Evolutionary conservation across 129 eudicot genomes (phyloP).

Genomic region (Arctium lappa): DNA sequence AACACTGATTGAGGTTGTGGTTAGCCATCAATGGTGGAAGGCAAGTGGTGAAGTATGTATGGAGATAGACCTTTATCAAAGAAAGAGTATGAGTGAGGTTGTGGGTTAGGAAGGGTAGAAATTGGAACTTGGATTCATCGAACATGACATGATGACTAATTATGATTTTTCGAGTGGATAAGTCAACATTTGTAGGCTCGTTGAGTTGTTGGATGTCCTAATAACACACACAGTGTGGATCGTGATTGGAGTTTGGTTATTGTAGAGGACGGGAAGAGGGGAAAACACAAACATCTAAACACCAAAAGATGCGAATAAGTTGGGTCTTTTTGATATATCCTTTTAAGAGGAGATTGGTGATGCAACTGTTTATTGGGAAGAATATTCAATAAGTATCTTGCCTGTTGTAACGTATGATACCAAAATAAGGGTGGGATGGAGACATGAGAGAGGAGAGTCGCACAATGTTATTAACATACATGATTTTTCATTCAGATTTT

Average conservation of each 20-base stretch:
- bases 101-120: background rate
- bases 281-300: constrained; percentile 26
- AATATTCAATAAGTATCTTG: too few species aligned
- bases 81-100: background rate
- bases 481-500: background rate
- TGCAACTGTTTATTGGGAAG: background rate
- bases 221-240: constrained; percentile 11
- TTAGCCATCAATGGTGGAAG: too few species aligned
- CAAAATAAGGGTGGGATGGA: constrained; percentile 6
- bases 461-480: background rate
- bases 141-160: constrained; percentile 18
- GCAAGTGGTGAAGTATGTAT: background rate
- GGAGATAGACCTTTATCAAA: background rate
- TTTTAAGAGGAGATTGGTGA: background rate
- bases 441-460: constrained; percentile 14
- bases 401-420: background rate
- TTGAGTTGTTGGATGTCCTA: background rate
- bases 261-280: background rate
- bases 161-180: background rate
- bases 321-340: background rate
- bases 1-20: too few species aligned
- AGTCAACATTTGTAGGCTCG: constrained; percentile 11
- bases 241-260: constrained; percentile 1
- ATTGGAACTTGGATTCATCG: constrained; percentile 17
- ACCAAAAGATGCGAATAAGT: constrained; percentile 4